A percentile compares a stretch with the other conserved stretches of the same genome.
Conservation (phyloP, 495 filamentous ascomycete species). For the Talaromyces ruber region DNA sequence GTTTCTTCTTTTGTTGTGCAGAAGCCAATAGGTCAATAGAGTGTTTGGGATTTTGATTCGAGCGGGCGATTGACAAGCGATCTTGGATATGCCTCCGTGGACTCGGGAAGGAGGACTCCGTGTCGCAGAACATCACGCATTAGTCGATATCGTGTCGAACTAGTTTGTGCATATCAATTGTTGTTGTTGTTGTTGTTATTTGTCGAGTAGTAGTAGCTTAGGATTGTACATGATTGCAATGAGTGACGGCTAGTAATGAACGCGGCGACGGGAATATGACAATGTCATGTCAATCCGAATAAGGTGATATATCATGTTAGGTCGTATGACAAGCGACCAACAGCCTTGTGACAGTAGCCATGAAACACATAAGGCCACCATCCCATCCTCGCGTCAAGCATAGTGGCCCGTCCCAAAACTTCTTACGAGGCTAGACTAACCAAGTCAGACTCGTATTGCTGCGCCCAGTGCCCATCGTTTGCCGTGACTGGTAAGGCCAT, state of each 20-base stretch:
- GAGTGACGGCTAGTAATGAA: not conserved
- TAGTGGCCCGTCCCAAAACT: not conserved
- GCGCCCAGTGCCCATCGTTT: not conserved
- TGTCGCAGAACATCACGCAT: not conserved
- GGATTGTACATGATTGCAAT: not conserved
- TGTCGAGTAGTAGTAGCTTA: not conserved
- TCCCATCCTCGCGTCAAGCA: not conserved
- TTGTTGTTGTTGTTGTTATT: not conserved
- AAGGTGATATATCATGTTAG: not conserved
- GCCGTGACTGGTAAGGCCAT: not conserved
- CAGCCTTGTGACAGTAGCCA: not conserved
- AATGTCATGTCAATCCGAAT: too few species aligned
- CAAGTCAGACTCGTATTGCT: not conserved
- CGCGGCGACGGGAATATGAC: not conserved
- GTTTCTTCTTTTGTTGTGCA: not conserved
- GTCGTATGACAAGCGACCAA: not conserved
- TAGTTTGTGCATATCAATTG: too few species aligned
- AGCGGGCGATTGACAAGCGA: not conserved
- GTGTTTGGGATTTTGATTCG: not conserved
- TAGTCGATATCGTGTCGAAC: not conserved
- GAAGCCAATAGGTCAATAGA: not conserved
- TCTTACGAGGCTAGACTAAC: not conserved
- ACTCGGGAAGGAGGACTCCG: not conserved
- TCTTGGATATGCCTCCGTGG: not conserved
- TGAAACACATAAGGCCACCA: not conserved